Conservation (phyloP, 805 yeast species). For the Groenewaldozyma tartarivorans region DNA sequence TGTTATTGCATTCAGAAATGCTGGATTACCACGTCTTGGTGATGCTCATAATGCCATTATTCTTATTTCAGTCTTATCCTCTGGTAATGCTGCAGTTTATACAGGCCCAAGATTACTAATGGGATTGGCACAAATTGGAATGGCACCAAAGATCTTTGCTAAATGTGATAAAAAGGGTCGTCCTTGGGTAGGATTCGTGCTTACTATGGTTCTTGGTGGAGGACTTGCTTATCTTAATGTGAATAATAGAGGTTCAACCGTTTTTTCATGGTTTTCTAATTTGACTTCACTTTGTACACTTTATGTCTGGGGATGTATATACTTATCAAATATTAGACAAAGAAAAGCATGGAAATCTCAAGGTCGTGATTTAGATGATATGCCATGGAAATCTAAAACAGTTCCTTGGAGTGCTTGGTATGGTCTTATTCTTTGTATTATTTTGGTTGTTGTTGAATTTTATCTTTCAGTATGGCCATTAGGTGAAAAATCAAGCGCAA, state of each 20-base stretch:
- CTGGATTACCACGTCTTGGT: slow-evolving; percentile 44
- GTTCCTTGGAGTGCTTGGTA: slow-evolving; percentile 48
- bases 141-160: slow-evolving; percentile 58
- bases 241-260: slow-evolving; percentile 42
- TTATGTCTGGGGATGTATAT: slow-evolving; percentile 49
- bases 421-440: slow-evolving; percentile 47
- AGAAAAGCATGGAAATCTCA: slow-evolving; percentile 56
- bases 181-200: slow-evolving; percentile 61
- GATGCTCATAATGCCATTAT: slow-evolving; percentile 45
- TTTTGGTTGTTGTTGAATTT: slow-evolving; percentile 67
- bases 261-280: slow-evolving; percentile 57
- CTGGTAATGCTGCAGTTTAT: slow-evolving; percentile 49
- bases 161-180: slow-evolving; percentile 58
- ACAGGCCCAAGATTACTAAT: slow-evolving; percentile 53
- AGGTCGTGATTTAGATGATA: slow-evolving; percentile 52
- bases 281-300: slow-evolving; percentile 60
- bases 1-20: slow-evolving; percentile 46
- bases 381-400: slow-evolving; percentile 39
- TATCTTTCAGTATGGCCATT: slow-evolving; percentile 74
- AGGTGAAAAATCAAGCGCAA: slow-evolving; percentile 31
- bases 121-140: slow-evolving; percentile 45
- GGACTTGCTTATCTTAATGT: slow-evolving; percentile 55
- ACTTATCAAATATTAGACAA: slow-evolving; percentile 49
- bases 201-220: slow-evolving; percentile 51
- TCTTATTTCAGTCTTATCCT: slow-evolving; percentile 47